Conservation (phyloP, 2,329 filamentous ascomycete genomes). For the Botrytis aclada region DNA sequence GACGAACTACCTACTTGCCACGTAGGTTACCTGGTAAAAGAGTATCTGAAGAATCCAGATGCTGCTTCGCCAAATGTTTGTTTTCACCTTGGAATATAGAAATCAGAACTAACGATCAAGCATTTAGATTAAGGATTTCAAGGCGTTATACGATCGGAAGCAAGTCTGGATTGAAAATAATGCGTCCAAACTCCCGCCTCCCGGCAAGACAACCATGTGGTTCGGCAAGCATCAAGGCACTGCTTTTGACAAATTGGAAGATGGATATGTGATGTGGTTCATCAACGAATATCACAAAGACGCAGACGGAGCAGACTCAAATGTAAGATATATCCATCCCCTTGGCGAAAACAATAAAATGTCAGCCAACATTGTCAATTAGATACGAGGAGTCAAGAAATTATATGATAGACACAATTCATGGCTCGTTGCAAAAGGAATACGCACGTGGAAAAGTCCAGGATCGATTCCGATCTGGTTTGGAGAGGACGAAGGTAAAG, state of each 20-base stretch:
- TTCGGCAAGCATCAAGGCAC: not conserved
- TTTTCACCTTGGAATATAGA: not conserved
- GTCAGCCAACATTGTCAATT: not conserved
- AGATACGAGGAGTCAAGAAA: not conserved
- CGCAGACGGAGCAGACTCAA: not conserved
- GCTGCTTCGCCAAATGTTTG: not conserved
- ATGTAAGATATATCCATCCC: not conserved
- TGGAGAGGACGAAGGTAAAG: slow-evolving; percentile 7
- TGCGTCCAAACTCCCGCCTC: not conserved
- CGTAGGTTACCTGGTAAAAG: not conserved
- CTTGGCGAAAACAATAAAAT: not conserved
- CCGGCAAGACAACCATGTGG: not conserved
- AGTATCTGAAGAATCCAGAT: not conserved
- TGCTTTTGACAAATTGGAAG: not conserved
- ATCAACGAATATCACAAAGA: not conserved
- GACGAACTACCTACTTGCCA: not conserved
- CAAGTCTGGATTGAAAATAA: not conserved
- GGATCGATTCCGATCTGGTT: slow-evolving; percentile 15
- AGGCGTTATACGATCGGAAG: not conserved
- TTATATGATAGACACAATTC: not conserved
- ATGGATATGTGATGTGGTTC: not conserved
- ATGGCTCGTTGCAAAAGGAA: not conserved
- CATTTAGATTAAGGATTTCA: not conserved
- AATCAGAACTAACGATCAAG: not conserved
- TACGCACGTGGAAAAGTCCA: not conserved